Percentiles rank a stretch among this genome's conserved stretches.
phyloP scores from a whole-genome alignment of 441 rosid genomes.

The Hypseocharis bilobata region DNA sequence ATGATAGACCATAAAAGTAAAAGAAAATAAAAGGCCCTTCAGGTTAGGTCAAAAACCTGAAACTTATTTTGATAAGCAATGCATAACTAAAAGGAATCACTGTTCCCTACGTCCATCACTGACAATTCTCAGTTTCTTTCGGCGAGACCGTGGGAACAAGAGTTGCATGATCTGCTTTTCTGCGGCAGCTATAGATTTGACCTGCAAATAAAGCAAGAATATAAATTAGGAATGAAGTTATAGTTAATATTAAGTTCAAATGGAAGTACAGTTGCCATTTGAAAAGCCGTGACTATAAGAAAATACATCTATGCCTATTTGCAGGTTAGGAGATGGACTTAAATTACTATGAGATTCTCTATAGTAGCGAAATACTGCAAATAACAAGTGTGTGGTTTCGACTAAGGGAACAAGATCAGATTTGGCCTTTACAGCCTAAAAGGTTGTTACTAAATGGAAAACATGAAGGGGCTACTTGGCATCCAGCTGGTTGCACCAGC shows the following conservation, averaged over 20 bases:
- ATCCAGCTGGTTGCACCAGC: neutral
- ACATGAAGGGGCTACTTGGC: neutral
- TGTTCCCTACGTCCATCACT: slow-evolving; percentile 34
- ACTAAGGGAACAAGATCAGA: neutral
- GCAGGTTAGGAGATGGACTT: too few species aligned
- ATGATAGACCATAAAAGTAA: neutral
- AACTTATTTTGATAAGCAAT: neutral
- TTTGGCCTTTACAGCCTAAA: neutral
- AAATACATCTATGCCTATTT: too few species aligned
- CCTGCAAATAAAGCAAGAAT: slow-evolving; percentile 36
- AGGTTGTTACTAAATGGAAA: neutral
- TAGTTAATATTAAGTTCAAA: too few species aligned
- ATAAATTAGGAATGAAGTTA: neutral
- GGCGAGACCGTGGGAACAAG: slow-evolving; percentile 58
- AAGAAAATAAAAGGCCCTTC: neutral
- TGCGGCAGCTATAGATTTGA: slow-evolving; percentile 54
- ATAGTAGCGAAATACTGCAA: too few species aligned
- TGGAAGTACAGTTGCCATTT: too few species aligned
- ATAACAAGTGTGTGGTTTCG: neutral
- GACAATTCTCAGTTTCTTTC: slow-evolving; percentile 56
- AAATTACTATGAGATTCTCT: too few species aligned
- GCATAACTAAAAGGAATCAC: slow-evolving; percentile 19
- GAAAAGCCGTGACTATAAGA: too few species aligned
- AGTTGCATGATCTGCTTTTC: slow-evolving; percentile 78
- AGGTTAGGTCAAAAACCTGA: neutral